These are phyloP conservation scores for Claviceps pusilla DNA, from an alignment of 2,329 filamentous ascomycete genomes.

Conservation along the genomic window DNA sequence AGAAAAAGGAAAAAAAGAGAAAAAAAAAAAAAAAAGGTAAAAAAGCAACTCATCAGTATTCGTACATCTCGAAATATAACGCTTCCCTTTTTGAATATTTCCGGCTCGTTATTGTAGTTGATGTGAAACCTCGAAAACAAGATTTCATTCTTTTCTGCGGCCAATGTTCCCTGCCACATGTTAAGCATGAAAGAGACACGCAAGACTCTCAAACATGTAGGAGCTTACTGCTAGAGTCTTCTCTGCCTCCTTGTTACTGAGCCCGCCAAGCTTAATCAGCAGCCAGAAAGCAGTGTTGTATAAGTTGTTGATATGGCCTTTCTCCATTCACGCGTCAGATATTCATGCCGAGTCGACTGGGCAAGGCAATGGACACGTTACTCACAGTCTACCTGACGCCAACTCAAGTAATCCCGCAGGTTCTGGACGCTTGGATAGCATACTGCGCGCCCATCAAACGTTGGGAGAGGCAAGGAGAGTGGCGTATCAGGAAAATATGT, in stretches of 20 bases:
- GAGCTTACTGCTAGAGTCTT: conserved; percentile 51
- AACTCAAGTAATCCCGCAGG: conserved; percentile 86
- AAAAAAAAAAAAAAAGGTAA: not conserved
- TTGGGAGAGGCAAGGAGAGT: conserved; percentile 62
- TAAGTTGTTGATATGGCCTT: conserved; percentile 91
- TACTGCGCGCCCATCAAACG: conserved; percentile 84
- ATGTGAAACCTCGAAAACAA: conserved; percentile 77
- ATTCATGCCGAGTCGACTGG: not conserved
- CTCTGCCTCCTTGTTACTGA: conserved; percentile 67
- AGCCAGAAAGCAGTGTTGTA: conserved; percentile 97
- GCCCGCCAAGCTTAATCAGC: conserved; percentile 61
- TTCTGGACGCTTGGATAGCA: conserved; percentile 73
- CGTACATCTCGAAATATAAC: conserved; percentile 70
- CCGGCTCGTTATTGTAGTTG: conserved; percentile 94
- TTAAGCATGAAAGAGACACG: conserved; percentile 8
- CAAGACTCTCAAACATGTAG: not conserved
- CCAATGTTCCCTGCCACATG: conserved; percentile 53
- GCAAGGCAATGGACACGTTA: not conserved
- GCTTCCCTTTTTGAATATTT: conserved; percentile 87
- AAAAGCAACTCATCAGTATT: not conserved
- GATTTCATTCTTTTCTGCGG: conserved; percentile 90
- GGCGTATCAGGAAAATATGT: conserved; percentile 57
- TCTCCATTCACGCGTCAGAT: conserved; percentile 22
- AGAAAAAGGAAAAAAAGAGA: not conserved
- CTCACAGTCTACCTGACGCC: conserved; percentile 91